These are phyloP conservation scores for Spergularia marina DNA, from an alignment of 148 eudicot species.

Conservation along the genomic window DNA sequence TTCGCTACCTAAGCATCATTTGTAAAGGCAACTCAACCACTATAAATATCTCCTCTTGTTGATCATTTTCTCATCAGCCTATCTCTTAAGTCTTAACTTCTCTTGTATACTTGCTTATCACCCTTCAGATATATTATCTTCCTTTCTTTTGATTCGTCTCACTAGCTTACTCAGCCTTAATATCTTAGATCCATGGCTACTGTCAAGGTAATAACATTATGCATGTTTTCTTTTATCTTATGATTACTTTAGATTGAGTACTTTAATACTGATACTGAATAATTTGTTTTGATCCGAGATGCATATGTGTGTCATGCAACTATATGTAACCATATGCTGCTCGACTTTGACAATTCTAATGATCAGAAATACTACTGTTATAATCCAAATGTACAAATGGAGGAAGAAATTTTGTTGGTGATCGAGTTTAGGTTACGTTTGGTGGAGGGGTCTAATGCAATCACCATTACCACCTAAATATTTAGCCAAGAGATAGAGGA, in stretches of 20 bases:
- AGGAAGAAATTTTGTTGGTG: too few relatives aligned
- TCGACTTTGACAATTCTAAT: too few relatives aligned
- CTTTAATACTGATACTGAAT: neutral
- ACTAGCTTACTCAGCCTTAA: slow-evolving; percentile 1
- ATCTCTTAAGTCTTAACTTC: neutral
- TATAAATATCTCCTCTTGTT: slow-evolving; percentile 26
- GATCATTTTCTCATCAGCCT: slow-evolving; percentile 26
- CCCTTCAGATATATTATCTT: neutral
- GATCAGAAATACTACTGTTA: too few relatives aligned
- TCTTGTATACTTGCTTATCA: slow-evolving; percentile 1
- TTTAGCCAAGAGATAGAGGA: too few relatives aligned
- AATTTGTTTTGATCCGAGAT: too few relatives aligned
- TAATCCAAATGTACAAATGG: too few relatives aligned
- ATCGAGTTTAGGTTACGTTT: too few relatives aligned
- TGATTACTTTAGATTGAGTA: neutral
- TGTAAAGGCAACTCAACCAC: slow-evolving; percentile 7
- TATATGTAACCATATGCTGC: too few relatives aligned
- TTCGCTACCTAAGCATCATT: neutral
- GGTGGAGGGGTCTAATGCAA: too few relatives aligned
- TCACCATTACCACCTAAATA: too few relatives aligned
- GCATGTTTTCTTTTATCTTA: too few relatives aligned
- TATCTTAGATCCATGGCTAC: slow-evolving; percentile 26
- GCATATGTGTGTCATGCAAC: too few relatives aligned
- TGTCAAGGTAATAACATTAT: slow-evolving; percentile 22
- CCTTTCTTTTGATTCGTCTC: neutral